Evolutionary conservation across 768 basidiomycete genomes (phyloP).

Genomic region (Candolleomyces aberdarensis): DNA sequence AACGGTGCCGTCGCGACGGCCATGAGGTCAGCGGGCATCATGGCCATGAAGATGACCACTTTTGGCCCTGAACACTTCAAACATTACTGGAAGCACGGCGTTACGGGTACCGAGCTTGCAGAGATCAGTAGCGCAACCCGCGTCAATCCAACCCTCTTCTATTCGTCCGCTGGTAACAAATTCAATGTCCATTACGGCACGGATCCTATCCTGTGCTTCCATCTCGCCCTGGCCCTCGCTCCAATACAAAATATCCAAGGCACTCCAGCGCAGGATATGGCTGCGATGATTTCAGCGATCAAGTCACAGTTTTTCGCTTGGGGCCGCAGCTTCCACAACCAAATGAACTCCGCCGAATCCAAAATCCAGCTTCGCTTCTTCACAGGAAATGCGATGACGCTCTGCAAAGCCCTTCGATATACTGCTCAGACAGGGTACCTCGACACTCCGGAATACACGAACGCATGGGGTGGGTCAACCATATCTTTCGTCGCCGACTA

Average conservation of each 20-base stretch:
- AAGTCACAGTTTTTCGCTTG: slow-evolving; percentile 32
- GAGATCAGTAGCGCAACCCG: slow-evolving; percentile 20
- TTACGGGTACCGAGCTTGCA: slow-evolving; percentile 23
- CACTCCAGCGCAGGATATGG: slow-evolving; percentile 9
- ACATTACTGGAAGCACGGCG: slow-evolving; percentile 42
- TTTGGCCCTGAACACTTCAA: slow-evolving; percentile 19
- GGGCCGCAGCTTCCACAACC: slow-evolving; percentile 27
- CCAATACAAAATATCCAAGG: slow-evolving; percentile 10
- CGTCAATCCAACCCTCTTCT: slow-evolving; percentile 46
- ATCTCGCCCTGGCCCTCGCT: slow-evolving; percentile 31
- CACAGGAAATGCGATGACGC: slow-evolving; percentile 35
- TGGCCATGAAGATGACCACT: background rate
- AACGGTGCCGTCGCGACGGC: background rate
- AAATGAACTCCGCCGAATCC: background rate
- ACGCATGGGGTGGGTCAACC: slow-evolving; percentile 30
- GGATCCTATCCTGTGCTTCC: slow-evolving; percentile 40
- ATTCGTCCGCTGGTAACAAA: slow-evolving; percentile 33
- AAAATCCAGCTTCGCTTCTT: slow-evolving; percentile 35
- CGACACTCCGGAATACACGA: slow-evolving; percentile 27
- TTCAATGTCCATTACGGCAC: slow-evolving; percentile 44
- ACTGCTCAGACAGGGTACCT: slow-evolving; percentile 14
- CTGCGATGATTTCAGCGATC: slow-evolving; percentile 25
- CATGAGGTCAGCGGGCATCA: background rate
- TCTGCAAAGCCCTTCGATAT: slow-evolving; percentile 33
- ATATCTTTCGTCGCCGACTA: slow-evolving; percentile 34